Percentiles rank a stretch among this genome's conserved stretches.
phyloP scores from a whole-genome alignment of 441 rosid species.

The Lepidium campestre region DNA sequence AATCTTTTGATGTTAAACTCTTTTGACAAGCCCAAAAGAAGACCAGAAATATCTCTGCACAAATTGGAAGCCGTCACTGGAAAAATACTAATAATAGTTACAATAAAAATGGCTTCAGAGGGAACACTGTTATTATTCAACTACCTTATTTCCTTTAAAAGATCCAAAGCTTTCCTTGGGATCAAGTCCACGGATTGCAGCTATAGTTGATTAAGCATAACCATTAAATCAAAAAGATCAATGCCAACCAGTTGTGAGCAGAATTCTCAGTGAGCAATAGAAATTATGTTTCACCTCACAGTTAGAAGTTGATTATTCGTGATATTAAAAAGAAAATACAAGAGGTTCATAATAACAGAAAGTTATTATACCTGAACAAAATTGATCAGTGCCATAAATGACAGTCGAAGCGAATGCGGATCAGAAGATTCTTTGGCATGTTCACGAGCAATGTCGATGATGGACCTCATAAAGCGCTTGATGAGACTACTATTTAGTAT shows the following conservation, averaged over 20 bases:
- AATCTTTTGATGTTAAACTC: constrained; percentile 81
- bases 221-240: constrained; percentile 16
- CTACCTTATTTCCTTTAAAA: constrained; percentile 69
- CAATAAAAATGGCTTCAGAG: not conserved
- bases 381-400: constrained; percentile 68
- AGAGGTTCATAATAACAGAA: not conserved
- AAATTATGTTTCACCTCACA: constrained; percentile 1
- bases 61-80: constrained; percentile 19
- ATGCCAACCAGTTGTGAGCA: not conserved
- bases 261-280: not conserved
- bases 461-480: constrained; percentile 66
- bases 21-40: constrained; percentile 62
- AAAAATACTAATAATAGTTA: not conserved
- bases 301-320: not conserved
- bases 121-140: not conserved
- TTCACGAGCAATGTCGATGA: constrained; percentile 62
- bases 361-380: constrained; percentile 71
- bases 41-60: constrained; percentile 58
- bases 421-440: constrained; percentile 66
- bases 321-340: not conserved
- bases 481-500: constrained; percentile 67
- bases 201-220: constrained; percentile 39
- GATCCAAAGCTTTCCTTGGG: constrained; percentile 74
- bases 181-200: constrained; percentile 55
- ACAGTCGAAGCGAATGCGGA: constrained; percentile 62